A percentile compares a stretch with the other conserved stretches of the same genome.
Evolutionary conservation across 345 rosid genomes (phyloP).

Genomic region (Raphanus raphanistrum): DNA sequence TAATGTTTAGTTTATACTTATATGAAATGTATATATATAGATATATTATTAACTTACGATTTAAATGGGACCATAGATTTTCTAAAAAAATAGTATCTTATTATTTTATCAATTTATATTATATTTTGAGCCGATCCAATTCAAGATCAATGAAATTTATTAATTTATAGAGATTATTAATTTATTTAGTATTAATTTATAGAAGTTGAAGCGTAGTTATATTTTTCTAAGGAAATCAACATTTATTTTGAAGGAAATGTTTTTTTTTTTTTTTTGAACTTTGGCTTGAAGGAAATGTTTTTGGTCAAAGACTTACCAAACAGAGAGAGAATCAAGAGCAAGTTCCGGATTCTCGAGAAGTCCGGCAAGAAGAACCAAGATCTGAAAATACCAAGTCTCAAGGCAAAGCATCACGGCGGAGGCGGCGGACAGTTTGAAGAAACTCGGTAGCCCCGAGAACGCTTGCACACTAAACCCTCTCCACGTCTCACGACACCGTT

Average conservation of each 20-base stretch:
- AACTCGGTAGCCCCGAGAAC: slow-evolving; percentile 42
- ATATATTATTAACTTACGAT: no score
- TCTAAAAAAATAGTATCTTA: no score
- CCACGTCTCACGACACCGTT: slow-evolving; percentile 48
- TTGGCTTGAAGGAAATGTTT: not conserved
- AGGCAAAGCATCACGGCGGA: slow-evolving; percentile 64
- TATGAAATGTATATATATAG: no score
- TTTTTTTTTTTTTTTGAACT: no score
- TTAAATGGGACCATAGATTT: no score
- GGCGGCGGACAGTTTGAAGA: slow-evolving; percentile 54
- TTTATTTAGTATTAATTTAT: no score
- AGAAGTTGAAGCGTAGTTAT: no score
- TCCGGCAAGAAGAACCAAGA: slow-evolving; percentile 53
- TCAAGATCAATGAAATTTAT: no score
- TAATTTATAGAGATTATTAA: no score
- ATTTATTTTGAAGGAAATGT: not conserved
- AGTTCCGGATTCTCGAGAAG: slow-evolving; percentile 51
- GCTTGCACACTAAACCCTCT: slow-evolving; percentile 46
- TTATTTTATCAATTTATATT: no score
- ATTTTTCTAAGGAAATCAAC: not conserved
- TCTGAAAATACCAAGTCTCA: slow-evolving; percentile 56
- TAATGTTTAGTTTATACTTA: no score
- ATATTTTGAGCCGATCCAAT: no score
- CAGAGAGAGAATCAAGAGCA: slow-evolving; percentile 41
- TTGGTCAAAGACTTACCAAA: slow-evolving; percentile 23